Evolutionary conservation across 805 yeast species (phyloP).

Genomic region (Saccharomycopsis javanensis): DNA sequence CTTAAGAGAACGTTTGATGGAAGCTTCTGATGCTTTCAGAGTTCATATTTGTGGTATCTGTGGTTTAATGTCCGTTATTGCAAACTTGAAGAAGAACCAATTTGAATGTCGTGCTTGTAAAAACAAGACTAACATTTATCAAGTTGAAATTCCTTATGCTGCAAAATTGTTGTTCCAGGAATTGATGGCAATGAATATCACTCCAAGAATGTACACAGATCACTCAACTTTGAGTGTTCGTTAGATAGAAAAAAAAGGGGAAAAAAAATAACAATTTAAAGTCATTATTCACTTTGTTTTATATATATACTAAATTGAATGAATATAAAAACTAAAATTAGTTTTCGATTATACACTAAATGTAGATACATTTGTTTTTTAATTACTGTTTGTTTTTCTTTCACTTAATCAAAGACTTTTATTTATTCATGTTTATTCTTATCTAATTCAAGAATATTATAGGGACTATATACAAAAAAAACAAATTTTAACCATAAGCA

Average conservation of each 20-base stretch:
- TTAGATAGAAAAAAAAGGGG: background rate
- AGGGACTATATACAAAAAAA: background rate
- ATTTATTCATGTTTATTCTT: background rate
- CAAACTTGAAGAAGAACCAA: slow-evolving; percentile 94
- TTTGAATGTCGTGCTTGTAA: slow-evolving; percentile 98
- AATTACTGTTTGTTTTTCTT: too few species aligned
- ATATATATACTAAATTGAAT: background rate
- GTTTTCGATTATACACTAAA: background rate
- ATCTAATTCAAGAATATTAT: background rate
- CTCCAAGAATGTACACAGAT: slow-evolving; percentile 95
- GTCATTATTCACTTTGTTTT: background rate
- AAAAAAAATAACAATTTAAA: background rate
- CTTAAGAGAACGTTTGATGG: slow-evolving; percentile 96
- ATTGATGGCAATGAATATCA: slow-evolving; percentile 98
- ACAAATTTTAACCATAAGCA: too few species aligned
- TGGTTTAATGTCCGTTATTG: slow-evolving; percentile 96
- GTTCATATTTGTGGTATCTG: slow-evolving; percentile 98
- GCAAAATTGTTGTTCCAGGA: slow-evolving; percentile 98
- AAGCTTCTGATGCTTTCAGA: slow-evolving; percentile 97
- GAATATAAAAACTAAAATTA: background rate
- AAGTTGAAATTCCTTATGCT: slow-evolving; percentile 96
- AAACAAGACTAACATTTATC: slow-evolving; percentile 96
- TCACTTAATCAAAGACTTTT: too few species aligned
- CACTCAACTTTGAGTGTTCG: slow-evolving; percentile 27
- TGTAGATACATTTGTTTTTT: background rate